Base-by-base conservation (phyloP, 345 rosid genomes). In the Clarkia xantiana region DNA sequence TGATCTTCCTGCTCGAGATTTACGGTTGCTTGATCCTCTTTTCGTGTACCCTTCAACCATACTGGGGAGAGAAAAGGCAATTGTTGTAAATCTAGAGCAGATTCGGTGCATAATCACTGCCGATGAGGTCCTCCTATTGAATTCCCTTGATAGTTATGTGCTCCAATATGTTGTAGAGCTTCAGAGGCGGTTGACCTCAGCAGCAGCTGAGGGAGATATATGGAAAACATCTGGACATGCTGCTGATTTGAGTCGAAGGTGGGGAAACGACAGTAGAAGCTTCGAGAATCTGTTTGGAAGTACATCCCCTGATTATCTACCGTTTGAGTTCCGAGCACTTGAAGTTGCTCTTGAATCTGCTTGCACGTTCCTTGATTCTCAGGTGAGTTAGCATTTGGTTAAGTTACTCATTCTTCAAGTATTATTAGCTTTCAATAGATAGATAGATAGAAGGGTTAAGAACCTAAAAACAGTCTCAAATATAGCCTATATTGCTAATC, bases 51-150 rank as follows among this genome's bases (percentile, higher is more conserved):
- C 99, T 11, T 93, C 96, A 3, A 93, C 95, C 3, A 87, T 93
- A 54, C 86, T 93, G 11, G 96, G 96, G 17, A 76, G 99, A 76
- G 99, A 93, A 65, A 93, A 93, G 80, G 95, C 99, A 47, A 84
- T 87, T 15, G 94, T 93, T 45, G 86, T 80, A 3, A 93, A 93
- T 67, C 70, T 93, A 36, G 96, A 87, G 88, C 99, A 93, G 69
- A 93, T 82, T 61, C 76, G 96, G 59, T 93, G 95, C 58, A 93
- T 87, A 20, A 87, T 93, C 44, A 87, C 96, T 0, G 96, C 99
- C 0, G 96, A 87, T 18, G 96, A 93, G 74, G 96, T 93, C 60
- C 72, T 93, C 12, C 88, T 93, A 38, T 70, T 93, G 62, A 93
- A 93, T 75, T 93, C 99, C 16, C 96, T 93, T 36, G 96, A 93